A percentile compares a stretch with the other conserved stretches of the same genome.
Evolutionary conservation across 371 early-diverging fungal genomes (phyloP).

Genomic region (Mortierella sp.): DNA sequence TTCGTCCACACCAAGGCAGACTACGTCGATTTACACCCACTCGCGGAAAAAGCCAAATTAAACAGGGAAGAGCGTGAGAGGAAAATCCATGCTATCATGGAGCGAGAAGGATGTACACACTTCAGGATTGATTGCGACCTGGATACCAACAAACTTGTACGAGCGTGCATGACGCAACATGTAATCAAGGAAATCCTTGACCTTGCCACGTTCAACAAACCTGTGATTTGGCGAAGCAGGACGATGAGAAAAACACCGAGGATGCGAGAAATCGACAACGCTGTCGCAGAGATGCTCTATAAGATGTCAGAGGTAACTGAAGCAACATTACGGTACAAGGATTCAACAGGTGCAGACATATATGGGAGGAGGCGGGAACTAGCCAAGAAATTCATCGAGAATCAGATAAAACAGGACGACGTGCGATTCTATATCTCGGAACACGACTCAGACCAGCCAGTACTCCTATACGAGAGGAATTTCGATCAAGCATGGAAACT

Average conservation of each 20-base stretch:
- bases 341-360: background rate
- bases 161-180: background rate
- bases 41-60: background rate
- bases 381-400: slow-evolving; percentile 2
- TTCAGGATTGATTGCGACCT: slow-evolving; percentile 5
- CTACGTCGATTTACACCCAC: slow-evolving; percentile 1
- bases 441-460: background rate
- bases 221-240: background rate
- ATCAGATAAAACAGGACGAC: background rate
- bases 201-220: slow-evolving; percentile 1
- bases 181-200: slow-evolving; percentile 2
- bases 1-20: slow-evolving; percentile 2
- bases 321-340: background rate
- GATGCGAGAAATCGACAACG: background rate
- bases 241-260: slow-evolving; percentile 3
- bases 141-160: slow-evolving; percentile 3
- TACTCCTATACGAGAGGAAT: background rate
- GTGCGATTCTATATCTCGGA: slow-evolving; percentile 2
- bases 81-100: background rate
- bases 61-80: background rate
- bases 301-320: slow-evolving; percentile 1
- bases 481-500: slow-evolving; percentile 5
- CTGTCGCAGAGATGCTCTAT: background rate
- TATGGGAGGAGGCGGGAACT: background rate
- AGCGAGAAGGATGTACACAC: background rate